Evolutionary conservation across 257 asterid species (phyloP).

Genomic region (Nyctanthes arbortristis): DNA sequence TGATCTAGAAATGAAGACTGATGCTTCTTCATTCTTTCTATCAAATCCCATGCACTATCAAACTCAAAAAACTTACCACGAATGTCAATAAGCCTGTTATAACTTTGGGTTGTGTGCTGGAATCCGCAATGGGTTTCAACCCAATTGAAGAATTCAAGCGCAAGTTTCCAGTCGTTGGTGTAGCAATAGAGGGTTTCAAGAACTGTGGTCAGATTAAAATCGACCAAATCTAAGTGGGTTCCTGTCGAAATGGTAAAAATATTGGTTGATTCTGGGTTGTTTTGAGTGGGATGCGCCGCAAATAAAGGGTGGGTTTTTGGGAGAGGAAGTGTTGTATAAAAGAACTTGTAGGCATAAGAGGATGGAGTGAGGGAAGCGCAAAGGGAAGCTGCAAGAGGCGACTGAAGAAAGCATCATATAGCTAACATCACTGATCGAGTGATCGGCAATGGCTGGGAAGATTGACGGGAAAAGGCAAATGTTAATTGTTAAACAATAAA

Average conservation of each 20-base stretch:
- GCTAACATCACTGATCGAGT: no score
- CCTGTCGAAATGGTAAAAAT: slow-evolving; percentile 25
- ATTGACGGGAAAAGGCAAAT: no score
- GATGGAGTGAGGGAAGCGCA: slow-evolving; percentile 31
- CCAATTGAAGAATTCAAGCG: slow-evolving; percentile 90
- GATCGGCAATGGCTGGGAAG: no score
- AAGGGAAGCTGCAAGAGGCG: slow-evolving; percentile 31
- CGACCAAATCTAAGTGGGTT: slow-evolving; percentile 29
- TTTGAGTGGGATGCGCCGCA: slow-evolving; percentile 25
- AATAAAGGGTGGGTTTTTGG: slow-evolving; percentile 19
- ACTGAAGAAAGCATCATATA: slow-evolving; percentile 50
- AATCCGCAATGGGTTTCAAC: slow-evolving; percentile 56
- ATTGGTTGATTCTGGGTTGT: slow-evolving; percentile 13
- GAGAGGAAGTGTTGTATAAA: slow-evolving; percentile 28
- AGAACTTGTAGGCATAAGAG: slow-evolving; percentile 35
- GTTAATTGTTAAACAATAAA: no score
- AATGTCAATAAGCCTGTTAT: slow-evolving; percentile 65
- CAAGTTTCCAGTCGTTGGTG: slow-evolving; percentile 80
- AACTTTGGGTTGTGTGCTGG: slow-evolving; percentile 63
- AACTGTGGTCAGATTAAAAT: slow-evolving; percentile 39
- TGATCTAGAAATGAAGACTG: slow-evolving; percentile 58
- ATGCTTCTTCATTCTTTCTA: slow-evolving; percentile 48
- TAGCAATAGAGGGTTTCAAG: slow-evolving; percentile 67
- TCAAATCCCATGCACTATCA: slow-evolving; percentile 59
- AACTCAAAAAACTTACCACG: slow-evolving; percentile 89